Base-by-base conservation (phyloP, 805 yeast genomes). In the Wilhelminamyces savonicus region DNA sequence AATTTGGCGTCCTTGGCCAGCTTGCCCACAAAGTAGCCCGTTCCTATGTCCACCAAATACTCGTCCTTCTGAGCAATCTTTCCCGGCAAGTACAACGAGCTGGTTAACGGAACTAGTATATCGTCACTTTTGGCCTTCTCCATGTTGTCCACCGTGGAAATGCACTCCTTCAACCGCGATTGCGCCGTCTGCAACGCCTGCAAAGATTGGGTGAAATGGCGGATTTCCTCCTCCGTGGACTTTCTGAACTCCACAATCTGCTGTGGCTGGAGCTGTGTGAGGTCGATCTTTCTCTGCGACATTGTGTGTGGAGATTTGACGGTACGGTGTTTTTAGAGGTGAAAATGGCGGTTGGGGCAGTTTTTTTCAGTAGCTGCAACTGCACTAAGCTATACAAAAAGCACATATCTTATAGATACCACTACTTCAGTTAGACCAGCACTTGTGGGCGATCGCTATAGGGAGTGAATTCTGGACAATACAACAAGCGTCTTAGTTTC, bases 21-120 rank as follows among this genome's bases (percentile, higher is more conserved):
- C 56, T 92, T 92, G 50, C 86, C 95, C 12, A 87, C 88, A 51
- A 73, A 92, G 52, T 92, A 92, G 3, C 97, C 97, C 0, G 98
- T 92, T 21, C 98, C 98, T 16, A 92, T 79, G 51, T 92, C 98
- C 7, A 92, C 95, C 52, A 92, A 65, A 46, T 81, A 92, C 35
- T 71, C 76, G 36, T 78, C 71, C 29, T 70, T 70, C 34, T 81
- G 75, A 25, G 68, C 65, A 29, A 84, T 69, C 31, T 65, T 72
- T 2, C 97, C 98, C 4, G 96, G 95, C 16, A 92, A 81, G 43
- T 92, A 92, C 23, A 92, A 62, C 0, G 96, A 85, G 13, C 87
- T 69, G 0, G 97, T 85, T 37, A 94, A 67, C 5, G 98, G 98
- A 1, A 92, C 85, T 39, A 92, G 62, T 13, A 90, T 53, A 20